A percentile compares a stretch with the other conserved stretches of the same genome.
phyloP scores from a whole-genome alignment of 805 yeast genomes.

The Millerozyma miso region DNA sequence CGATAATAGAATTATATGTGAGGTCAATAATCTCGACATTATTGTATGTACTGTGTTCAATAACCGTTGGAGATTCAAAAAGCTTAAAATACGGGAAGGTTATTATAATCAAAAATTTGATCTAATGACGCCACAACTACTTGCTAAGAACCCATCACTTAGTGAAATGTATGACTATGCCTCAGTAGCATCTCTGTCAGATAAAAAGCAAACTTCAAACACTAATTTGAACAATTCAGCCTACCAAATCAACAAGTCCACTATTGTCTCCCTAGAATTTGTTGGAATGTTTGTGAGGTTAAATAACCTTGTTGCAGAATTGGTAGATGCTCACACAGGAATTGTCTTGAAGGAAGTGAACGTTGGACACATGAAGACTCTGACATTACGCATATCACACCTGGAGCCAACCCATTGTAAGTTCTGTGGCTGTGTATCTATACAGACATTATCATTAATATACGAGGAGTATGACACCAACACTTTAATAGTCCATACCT shows the following conservation, averaged over 20 bases:
- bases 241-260: constrained; percentile 25
- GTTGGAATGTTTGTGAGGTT: constrained; percentile 73
- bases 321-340: constrained; percentile 78
- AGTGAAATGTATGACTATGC: constrained; percentile 13
- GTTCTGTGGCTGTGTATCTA: constrained; percentile 86
- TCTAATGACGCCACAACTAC: constrained; percentile 8
- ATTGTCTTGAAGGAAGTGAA: constrained; percentile 56
- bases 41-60: constrained; percentile 62
- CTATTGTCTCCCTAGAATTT: constrained; percentile 57
- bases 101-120: constrained; percentile 33
- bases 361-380: constrained; percentile 59
- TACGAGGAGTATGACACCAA: constrained; percentile 59
- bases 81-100: constrained; percentile 44
- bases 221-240: constrained; percentile 1
- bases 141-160: constrained; percentile 7
- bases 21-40: constrained; percentile 45
- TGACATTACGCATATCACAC: constrained; percentile 65
- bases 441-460: constrained; percentile 65
- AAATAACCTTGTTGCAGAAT: constrained; percentile 51
- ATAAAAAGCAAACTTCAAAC: background rate
- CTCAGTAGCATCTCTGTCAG: constrained; percentile 2
- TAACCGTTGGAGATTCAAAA: constrained; percentile 59
- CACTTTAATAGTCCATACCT: constrained; percentile 67
- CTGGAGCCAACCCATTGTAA: constrained; percentile 85
- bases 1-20: constrained; percentile 64